phyloP scores from a whole-genome alignment of 2,329 filamentous ascomycete genomes.

The Phaeomoniella chlamydospora region DNA sequence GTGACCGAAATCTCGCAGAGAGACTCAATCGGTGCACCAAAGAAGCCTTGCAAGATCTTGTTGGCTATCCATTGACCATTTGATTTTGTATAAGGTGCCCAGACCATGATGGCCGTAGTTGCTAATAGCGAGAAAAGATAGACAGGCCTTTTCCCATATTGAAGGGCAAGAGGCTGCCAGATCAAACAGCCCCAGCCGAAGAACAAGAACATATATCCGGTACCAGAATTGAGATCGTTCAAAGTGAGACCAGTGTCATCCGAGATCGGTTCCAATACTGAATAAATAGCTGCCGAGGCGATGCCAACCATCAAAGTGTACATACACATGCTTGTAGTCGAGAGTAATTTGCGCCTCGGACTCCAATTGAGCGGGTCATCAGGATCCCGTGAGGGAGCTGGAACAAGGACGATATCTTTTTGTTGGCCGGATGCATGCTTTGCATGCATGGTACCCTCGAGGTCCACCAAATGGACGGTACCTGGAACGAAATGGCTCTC shows the following conservation, averaged over 20 bases:
- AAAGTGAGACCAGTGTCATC: slow-evolving; percentile 27
- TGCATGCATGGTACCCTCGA: slow-evolving; percentile 12
- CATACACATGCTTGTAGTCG: slow-evolving; percentile 18
- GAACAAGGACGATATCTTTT: slow-evolving; percentile 18
- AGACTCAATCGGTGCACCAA: slow-evolving; percentile 33
- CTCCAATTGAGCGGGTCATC: slow-evolving; percentile 26
- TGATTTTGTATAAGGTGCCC: slow-evolving; percentile 27
- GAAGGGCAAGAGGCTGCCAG: slow-evolving; percentile 19
- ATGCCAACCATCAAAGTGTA: slow-evolving; percentile 18
- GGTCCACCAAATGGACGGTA: slow-evolving; percentile 22
- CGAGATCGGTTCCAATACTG: slow-evolving; percentile 22
- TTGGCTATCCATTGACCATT: slow-evolving; percentile 32
- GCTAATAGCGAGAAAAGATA: slow-evolving; percentile 15
- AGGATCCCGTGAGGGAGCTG: slow-evolving; percentile 21
- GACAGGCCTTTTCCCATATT: slow-evolving; percentile 14
- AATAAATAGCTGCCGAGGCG: slow-evolving; percentile 17
- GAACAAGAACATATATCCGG: slow-evolving; percentile 28
- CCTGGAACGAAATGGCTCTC: slow-evolving; percentile 18
- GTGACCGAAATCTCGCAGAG: slow-evolving; percentile 31
- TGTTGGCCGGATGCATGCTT: slow-evolving; percentile 9
- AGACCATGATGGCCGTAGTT: slow-evolving; percentile 22
- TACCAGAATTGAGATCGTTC: slow-evolving; percentile 29
- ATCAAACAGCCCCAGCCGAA: slow-evolving; percentile 20
- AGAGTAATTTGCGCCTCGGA: slow-evolving; percentile 16
- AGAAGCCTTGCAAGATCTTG: slow-evolving; percentile 32